Percentiles rank a stretch among this genome's conserved stretches.
Conservation (phyloP, 192 early-diverging fungal species). For the Umbelopsis sp. region DNA sequence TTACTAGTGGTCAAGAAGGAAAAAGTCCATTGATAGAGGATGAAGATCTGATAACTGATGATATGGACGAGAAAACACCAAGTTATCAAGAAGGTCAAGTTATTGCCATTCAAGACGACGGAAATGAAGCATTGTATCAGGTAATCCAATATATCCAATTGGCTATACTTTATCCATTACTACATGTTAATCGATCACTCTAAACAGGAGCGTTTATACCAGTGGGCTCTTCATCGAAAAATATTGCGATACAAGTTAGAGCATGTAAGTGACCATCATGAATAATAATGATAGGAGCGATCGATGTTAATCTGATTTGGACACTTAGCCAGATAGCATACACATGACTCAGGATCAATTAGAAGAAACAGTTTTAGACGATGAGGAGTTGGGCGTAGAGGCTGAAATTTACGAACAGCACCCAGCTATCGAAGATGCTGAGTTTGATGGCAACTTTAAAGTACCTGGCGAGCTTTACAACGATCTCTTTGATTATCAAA, state of each 20-base stretch:
- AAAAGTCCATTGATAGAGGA: conserved; percentile 15
- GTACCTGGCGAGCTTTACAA: conserved; percentile 84
- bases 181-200: neutral
- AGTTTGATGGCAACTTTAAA: conserved; percentile 48
- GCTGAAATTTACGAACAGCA: conserved; percentile 54
- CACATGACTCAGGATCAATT: conserved; percentile 25
- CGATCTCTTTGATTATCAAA: conserved; percentile 89
- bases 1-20: neutral
- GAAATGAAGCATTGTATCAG: conserved; percentile 54
- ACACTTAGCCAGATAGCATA: neutral
- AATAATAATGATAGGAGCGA: neutral
- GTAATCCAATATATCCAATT: conserved; percentile 22
- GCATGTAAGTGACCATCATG: neutral
- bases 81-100: conserved; percentile 24
- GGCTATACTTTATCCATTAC: neutral
- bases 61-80: conserved; percentile 25
- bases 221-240: conserved; percentile 49
- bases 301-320: neutral
- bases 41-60: conserved; percentile 32
- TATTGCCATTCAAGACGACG: conserved; percentile 62
- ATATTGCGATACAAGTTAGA: conserved; percentile 24
- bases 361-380: conserved; percentile 19
- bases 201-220: conserved; percentile 41
- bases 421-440: conserved; percentile 52
- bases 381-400: conserved; percentile 36